phyloP scores from a whole-genome alignment of 352 stramenopile species.

The Phytophthora cryptogea region DNA sequence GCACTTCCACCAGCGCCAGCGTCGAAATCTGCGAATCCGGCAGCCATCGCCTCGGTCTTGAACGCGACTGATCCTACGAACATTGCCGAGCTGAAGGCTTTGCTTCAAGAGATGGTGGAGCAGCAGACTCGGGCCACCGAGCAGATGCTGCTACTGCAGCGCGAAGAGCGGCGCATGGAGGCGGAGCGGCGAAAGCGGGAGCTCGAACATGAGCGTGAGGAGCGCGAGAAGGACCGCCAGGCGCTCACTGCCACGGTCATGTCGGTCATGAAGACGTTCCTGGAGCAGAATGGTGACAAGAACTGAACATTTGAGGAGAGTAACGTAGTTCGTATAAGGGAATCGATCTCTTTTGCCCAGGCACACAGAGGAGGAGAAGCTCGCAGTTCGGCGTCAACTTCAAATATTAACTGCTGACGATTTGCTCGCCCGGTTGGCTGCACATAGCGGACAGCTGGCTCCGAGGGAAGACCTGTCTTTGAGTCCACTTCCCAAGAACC shows the following conservation, averaged over 20 bases:
- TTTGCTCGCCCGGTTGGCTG: conserved; percentile 10
- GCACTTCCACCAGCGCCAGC: not conserved
- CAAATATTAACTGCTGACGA: conserved; percentile 17
- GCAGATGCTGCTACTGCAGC: conserved; percentile 35
- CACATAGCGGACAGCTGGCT: not conserved
- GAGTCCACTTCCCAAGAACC: conserved; percentile 26
- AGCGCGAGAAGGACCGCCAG: conserved; percentile 40
- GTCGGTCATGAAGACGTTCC: conserved; percentile 33
- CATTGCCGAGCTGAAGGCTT: conserved; percentile 29
- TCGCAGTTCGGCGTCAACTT: conserved; percentile 9
- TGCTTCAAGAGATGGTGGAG: conserved; percentile 37
- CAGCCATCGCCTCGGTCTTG: conserved; percentile 10
- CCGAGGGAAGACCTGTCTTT: conserved; percentile 3
- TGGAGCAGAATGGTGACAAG: conserved; percentile 26
- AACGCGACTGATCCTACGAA: conserved; percentile 13
- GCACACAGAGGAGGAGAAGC: not conserved
- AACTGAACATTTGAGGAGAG: conserved; percentile 10
- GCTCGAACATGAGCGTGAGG: conserved; percentile 26
- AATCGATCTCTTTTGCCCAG: conserved; percentile 15
- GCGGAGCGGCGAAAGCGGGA: conserved; percentile 32
- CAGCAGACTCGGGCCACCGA: conserved; percentile 31
- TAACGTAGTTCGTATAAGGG: conserved; percentile 27
- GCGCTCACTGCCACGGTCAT: conserved; percentile 28
- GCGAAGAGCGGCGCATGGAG: conserved; percentile 36
- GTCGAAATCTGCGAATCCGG: conserved; percentile 1